phyloP scores from a whole-genome alignment of 2,329 filamentous ascomycete genomes.

The Colletotrichum magnum region DNA sequence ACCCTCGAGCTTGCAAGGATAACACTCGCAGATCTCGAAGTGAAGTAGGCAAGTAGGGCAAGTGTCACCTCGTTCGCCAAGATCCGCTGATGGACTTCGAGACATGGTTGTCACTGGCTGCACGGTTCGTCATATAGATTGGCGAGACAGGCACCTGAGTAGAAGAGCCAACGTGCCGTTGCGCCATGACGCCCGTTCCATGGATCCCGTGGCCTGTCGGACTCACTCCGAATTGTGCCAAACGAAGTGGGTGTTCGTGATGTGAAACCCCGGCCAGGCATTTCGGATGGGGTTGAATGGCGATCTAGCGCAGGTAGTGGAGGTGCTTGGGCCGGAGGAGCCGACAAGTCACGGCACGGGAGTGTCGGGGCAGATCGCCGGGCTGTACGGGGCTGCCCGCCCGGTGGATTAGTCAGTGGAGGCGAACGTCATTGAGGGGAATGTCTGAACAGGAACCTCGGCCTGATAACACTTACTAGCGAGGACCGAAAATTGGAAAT shows the following conservation, averaged over 20 bases:
- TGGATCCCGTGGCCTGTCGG: background rate
- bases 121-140: background rate
- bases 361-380: constrained; percentile 25
- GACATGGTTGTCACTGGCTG: background rate
- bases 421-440: constrained; percentile 38
- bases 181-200: background rate
- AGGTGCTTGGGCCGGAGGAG: constrained; percentile 8
- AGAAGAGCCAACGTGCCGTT: background rate
- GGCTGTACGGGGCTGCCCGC: constrained; percentile 5
- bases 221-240: background rate
- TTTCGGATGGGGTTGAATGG: constrained; percentile 17
- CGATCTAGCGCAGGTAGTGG: background rate
- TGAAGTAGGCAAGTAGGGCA: background rate
- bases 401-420: constrained; percentile 38
- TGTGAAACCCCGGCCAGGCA: constrained; percentile 9
- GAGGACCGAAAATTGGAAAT: background rate
- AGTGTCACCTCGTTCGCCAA: background rate
- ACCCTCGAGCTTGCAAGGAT: background rate
- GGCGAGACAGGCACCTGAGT: background rate
- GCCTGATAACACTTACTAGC: background rate
- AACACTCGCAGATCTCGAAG: background rate
- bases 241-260: background rate
- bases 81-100: background rate
- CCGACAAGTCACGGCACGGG: constrained; percentile 16
- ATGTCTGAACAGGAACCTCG: constrained; percentile 14